Evolutionary conservation across 2,329 filamentous ascomycete genomes (phyloP).

Genomic region (Fusarium sp.): DNA sequence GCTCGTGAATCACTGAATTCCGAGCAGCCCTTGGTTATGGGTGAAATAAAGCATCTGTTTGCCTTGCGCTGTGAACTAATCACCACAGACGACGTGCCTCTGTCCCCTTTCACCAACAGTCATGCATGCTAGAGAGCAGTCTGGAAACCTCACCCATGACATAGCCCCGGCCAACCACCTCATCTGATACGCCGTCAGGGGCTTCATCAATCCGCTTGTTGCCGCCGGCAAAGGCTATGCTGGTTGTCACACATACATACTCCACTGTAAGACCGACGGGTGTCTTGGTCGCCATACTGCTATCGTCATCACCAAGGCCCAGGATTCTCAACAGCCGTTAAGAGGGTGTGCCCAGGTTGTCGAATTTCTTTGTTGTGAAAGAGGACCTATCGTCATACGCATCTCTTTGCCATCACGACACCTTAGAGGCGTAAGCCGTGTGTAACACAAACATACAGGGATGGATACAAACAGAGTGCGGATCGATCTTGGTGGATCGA

Average conservation of each 20-base stretch:
- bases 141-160: constrained; percentile 14
- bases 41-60: neutral
- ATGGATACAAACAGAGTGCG: constrained; percentile 32
- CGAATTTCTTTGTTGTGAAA: neutral
- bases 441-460: constrained; percentile 37
- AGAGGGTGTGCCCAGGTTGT: neutral
- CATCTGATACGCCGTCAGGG: constrained; percentile 10
- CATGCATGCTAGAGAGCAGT: constrained; percentile 12
- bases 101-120: constrained; percentile 8
- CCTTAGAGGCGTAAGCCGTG: constrained; percentile 25
- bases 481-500: constrained; percentile 41
- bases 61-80: neutral
- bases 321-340: neutral
- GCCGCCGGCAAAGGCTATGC: constrained; percentile 32
- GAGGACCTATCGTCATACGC: constrained; percentile 19
- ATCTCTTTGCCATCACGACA: constrained; percentile 23
- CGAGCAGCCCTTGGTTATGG: neutral
- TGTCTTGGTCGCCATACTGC: constrained; percentile 3
- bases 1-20: constrained; percentile 11
- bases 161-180: constrained; percentile 6
- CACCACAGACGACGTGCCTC: neutral
- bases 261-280: constrained; percentile 27
- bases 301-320: neutral
- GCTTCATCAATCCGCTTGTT: constrained; percentile 11
- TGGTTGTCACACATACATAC: constrained; percentile 25